A percentile compares a stretch with the other conserved stretches of the same genome.
phyloP scores from a whole-genome alignment of 2,329 filamentous ascomycete genomes.

The Blastomyces emzantsi region DNA sequence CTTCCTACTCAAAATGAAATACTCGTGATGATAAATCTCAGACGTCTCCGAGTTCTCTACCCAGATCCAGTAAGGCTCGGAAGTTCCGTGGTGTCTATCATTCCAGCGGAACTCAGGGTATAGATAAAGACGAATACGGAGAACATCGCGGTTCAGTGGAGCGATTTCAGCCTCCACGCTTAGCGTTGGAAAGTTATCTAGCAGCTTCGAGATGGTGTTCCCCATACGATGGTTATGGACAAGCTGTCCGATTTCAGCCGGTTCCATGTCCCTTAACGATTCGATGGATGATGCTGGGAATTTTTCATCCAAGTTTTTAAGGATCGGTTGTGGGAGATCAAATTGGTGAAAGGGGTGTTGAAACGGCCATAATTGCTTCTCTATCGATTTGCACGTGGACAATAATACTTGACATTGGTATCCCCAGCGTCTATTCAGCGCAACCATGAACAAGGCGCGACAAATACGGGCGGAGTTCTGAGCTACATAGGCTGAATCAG shows the following conservation, averaged over 20 bases:
- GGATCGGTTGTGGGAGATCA: constrained; percentile 71
- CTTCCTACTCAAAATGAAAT: constrained; percentile 81
- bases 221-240: constrained; percentile 90
- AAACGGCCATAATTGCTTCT: constrained; percentile 90
- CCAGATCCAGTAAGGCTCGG: constrained; percentile 98
- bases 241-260: constrained; percentile 77
- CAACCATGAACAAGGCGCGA: constrained; percentile 93
- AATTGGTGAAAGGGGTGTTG: constrained; percentile 95
- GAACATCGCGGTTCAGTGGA: constrained; percentile 84
- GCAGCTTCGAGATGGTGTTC: constrained; percentile 65
- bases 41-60: constrained; percentile 97
- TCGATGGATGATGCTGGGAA: constrained; percentile 66
- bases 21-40: constrained; percentile 96
- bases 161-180: constrained; percentile 90
- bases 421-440: constrained; percentile 89
- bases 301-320: constrained; percentile 79
- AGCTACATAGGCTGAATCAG: constrained; percentile 88
- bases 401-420: constrained; percentile 87
- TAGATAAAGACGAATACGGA: constrained; percentile 79
- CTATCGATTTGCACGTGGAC: constrained; percentile 91
- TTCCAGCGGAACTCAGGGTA: constrained; percentile 93
- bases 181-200: constrained; percentile 87
- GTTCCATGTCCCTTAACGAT: constrained; percentile 82
- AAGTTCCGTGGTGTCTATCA: constrained; percentile 83
- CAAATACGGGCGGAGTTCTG: constrained; percentile 95